phyloP scores from a whole-genome alignment of 805 yeast genomes.

The Zygotorulaspora sp. region DNA sequence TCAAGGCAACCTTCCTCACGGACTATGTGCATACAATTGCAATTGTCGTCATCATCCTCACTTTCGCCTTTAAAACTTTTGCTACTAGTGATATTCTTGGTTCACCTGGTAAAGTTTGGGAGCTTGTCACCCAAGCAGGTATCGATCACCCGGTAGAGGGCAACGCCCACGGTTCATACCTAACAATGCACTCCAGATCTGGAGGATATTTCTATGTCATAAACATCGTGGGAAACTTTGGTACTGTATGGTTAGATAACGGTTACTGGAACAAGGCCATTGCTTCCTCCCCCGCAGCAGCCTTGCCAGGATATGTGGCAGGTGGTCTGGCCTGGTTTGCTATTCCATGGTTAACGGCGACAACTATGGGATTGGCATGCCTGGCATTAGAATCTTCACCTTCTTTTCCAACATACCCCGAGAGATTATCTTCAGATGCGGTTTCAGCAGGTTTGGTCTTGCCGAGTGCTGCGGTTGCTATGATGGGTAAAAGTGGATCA shows the following conservation, averaged over 20 bases:
- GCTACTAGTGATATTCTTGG: constrained; percentile 70
- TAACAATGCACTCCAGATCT: constrained; percentile 67
- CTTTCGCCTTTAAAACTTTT: constrained; percentile 76
- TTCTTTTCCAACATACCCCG: constrained; percentile 76
- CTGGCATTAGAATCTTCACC: constrained; percentile 66
- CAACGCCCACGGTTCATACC: constrained; percentile 79
- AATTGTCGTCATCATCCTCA: constrained; percentile 67
- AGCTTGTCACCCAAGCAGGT: constrained; percentile 58
- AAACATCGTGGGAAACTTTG: constrained; percentile 84
- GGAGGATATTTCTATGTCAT: constrained; percentile 91
- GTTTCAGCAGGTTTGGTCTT: constrained; percentile 77
- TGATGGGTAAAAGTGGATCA: constrained; percentile 86
- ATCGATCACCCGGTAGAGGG: constrained; percentile 62
- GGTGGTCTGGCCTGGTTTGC: constrained; percentile 94
- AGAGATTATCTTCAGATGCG: constrained; percentile 58
- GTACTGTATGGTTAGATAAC: constrained; percentile 80
- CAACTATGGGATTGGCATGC: constrained; percentile 85
- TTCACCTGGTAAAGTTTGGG: constrained; percentile 79
- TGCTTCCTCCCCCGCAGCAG: constrained; percentile 77
- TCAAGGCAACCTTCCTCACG: constrained; percentile 75
- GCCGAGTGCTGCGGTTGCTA: constrained; percentile 66
- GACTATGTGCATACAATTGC: constrained; percentile 81
- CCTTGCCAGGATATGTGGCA: constrained; percentile 79
- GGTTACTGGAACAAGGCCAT: constrained; percentile 90
- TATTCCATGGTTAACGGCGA: constrained; percentile 75